These are phyloP conservation scores for Knufia petricola DNA, from an alignment of 2,329 filamentous ascomycete species.

Conservation along the genomic window DNA sequence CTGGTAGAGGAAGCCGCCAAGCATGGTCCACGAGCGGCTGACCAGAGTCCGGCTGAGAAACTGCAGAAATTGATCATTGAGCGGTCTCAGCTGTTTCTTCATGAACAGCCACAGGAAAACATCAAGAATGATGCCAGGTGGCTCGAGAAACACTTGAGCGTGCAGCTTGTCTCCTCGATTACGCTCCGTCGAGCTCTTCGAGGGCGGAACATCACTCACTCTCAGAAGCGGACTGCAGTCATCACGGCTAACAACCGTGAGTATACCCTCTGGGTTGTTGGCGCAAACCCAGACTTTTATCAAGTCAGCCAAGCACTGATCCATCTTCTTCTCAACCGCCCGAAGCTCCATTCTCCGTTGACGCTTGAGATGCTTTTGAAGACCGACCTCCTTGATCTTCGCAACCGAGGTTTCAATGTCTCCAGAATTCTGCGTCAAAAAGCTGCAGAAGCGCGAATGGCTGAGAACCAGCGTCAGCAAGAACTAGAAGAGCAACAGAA, in stretches of 20 bases:
- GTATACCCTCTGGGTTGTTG: constrained; percentile 66
- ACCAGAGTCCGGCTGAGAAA: constrained; percentile 59
- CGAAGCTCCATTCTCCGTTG: constrained; percentile 79
- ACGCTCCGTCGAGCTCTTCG: constrained; percentile 66
- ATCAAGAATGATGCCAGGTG: constrained; percentile 82
- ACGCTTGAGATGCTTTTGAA: constrained; percentile 87
- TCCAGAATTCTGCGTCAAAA: constrained; percentile 85
- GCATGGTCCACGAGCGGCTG: constrained; percentile 56
- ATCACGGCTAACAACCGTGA: constrained; percentile 46
- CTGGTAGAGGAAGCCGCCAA: constrained; percentile 69
- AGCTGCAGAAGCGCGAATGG: constrained; percentile 76
- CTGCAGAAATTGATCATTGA: constrained; percentile 77
- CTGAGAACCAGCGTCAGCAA: constrained; percentile 69
- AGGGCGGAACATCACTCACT: constrained; percentile 59
- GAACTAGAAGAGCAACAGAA: constrained; percentile 64
- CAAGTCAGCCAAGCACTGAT: constrained; percentile 86
- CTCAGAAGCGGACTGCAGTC: constrained; percentile 68
- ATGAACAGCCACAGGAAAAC: constrained; percentile 67
- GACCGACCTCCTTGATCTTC: constrained; percentile 69
- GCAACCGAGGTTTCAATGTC: constrained; percentile 88
- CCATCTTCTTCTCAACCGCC: constrained; percentile 66
- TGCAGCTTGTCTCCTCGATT: constrained; percentile 70
- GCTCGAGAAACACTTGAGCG: constrained; percentile 74
- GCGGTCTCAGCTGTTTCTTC: constrained; percentile 77
- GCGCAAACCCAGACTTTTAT: constrained; percentile 68